Evolutionary conservation across 345 rosid genomes (phyloP), one percentile per base, ranked within the genome.

Genomic region (Bretschneidera sinensis): DNA sequence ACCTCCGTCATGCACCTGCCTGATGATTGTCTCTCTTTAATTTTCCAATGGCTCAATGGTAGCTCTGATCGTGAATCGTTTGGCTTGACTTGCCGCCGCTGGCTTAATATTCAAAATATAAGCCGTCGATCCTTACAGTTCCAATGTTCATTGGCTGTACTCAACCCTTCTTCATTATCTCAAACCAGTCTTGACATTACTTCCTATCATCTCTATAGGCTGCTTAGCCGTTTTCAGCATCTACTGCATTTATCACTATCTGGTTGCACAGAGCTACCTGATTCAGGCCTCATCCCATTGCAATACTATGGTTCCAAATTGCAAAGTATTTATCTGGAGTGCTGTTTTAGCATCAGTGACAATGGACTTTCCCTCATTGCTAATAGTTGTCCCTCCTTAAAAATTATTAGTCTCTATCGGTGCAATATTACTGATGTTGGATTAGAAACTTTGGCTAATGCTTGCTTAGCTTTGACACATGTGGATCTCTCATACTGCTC

Each of bases 21-120:
- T 23, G 87, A 84, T 79, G 98, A 89, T 77, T 89, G 86, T 51
- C 84, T 89, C 50, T 64, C 78, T 67, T 76, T 64, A 57, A 84
- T 85, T 75, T 85, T 84, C 71, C 69, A 73, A 62, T 24, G 65
- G 54, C 84, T 89, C 61, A 71, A 68, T 59, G 65, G 71, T 59
- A 55, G 69, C 17, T 59, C 75, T 13, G 90, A 86, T 60, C 81
- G 70, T 25, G 88, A 81, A 52, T 89, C 96, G 18, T 92, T 89
- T 63, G 91, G 96, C 43, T 67, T 85, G 48, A 83, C 96, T 62
- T 87, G 94, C 62, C 88, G 22, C 56, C 76, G 75, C 43, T 89
- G 85, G 85, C 87, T 87, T 51, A 72, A 74, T 53, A 83, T 92
- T 63, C 88, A 72, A 66, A 89, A 82, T 71, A 57, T 71, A 45